Base-by-base conservation (phyloP, 768 basidiomycete genomes). In the Suillus cothurnatus region DNA sequence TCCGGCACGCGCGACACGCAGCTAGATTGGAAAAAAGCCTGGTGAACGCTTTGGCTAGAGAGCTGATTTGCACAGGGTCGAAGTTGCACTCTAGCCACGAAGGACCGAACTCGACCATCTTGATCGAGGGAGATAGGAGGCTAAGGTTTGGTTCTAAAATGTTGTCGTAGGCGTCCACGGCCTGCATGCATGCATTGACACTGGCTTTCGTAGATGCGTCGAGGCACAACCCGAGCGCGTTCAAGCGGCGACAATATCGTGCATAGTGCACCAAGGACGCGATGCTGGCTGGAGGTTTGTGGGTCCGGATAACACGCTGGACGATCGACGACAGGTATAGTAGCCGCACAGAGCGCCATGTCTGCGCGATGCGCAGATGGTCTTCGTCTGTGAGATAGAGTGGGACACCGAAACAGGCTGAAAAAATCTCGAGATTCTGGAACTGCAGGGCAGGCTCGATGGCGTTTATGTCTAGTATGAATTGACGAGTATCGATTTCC, bases 31-130 rank as follows among this genome's bases (percentile, higher is more conserved):
- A 59, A 41, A 59, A 59, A 6, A 59, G 5, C 26, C 19, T 59
- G 4, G 39, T 41, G 28, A 59, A 59, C 12, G 39, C 58, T 11
- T 31, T 41, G 9, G 58, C 58, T 41, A 59, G 12, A 21, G 19
- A 41, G 19, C 4, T 21, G 19, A 59, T 43, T 14, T 59, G 58
- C 4, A 21, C 58, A 21, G 58, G 38, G 23, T 43, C 28, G 11
- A 59, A 59, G 58, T 59, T 41, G 14, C 58, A 59, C 6, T 59
- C 58, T 19, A 59, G 19, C 58, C 58, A 59, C 19, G 58, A 59
- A 41, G 58, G 58, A 41, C 58, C 58, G 12, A 59, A 59, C 28
- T 59, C 58, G 11, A 59, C 4, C 58, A 59, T 59, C 19, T 31
- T 38, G 19, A 59, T 59, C 19, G 58, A 59, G 26, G 39, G 12